These are phyloP conservation scores for Draba incana DNA, from an alignment of 345 rosid species.

Conservation along the genomic window DNA sequence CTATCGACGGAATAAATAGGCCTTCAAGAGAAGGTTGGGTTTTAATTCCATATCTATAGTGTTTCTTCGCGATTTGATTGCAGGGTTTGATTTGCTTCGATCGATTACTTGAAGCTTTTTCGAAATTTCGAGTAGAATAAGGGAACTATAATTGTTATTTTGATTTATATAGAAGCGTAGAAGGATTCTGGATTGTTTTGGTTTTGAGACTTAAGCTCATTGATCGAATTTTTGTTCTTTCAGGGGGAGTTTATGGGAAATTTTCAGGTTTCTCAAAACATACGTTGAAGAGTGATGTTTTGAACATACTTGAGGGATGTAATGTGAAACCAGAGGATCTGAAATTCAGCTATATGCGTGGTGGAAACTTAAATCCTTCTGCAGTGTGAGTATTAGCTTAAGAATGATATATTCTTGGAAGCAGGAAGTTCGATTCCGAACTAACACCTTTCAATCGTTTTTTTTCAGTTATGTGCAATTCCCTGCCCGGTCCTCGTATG, in stretches of 20 bases:
- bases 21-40: slow-evolving; percentile 31
- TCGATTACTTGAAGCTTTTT: too few relatives aligned
- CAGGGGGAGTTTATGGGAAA: slow-evolving; percentile 56
- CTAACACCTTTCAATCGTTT: slow-evolving; percentile 2
- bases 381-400: slow-evolving; percentile 47
- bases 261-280: slow-evolving; percentile 49
- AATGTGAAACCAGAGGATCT: slow-evolving; percentile 59
- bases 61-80: background rate
- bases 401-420: background rate
- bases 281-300: slow-evolving; percentile 65
- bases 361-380: slow-evolving; percentile 43
- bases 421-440: background rate
- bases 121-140: background rate
- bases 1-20: slow-evolving; percentile 41
- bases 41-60: background rate
- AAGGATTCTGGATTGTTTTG: slow-evolving; percentile 1
- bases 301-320: slow-evolving; percentile 63
- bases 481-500: slow-evolving; percentile 46
- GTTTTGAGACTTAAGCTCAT: background rate
- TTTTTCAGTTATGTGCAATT: slow-evolving; percentile 63
- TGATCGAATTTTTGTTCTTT: background rate
- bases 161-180: slow-evolving; percentile 4
- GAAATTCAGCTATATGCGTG: slow-evolving; percentile 54
- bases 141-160: background rate
- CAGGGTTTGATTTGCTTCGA: background rate